Evolutionary conservation across 2,329 filamentous ascomycete species (phyloP).

Genomic region (Diaporthe eres): DNA sequence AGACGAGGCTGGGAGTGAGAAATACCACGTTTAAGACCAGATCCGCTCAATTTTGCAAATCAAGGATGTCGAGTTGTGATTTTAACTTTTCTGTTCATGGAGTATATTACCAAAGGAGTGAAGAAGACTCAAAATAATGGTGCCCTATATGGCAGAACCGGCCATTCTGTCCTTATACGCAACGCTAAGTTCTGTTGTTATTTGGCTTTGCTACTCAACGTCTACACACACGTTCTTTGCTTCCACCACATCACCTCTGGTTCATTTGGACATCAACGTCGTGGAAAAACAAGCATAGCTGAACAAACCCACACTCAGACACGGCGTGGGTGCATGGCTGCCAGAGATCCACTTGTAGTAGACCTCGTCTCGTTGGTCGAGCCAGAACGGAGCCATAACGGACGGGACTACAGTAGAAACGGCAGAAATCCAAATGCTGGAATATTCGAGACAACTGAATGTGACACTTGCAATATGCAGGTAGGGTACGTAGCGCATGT

Average conservation of each 20-base stretch:
- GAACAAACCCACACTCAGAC: not conserved
- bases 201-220: not conserved
- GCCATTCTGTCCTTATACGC: not conserved
- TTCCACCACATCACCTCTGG: not conserved
- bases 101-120: no score
- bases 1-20: no score
- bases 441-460: not conserved
- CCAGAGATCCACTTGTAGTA: not conserved
- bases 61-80: no score
- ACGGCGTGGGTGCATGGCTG: not conserved
- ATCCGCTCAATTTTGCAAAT: no score
- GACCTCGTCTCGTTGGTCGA: not conserved
- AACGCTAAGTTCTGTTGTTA: not conserved
- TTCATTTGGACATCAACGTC: not conserved
- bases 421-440: not conserved
- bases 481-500: not conserved
- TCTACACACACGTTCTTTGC: not conserved
- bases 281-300: not conserved
- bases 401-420: not conserved
- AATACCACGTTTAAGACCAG: no score
- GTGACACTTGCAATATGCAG: constrained; percentile 1
- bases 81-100: no score
- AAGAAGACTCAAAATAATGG: no score
- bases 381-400: constrained; percentile 1
- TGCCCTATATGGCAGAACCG: no score